Base-by-base conservation (phyloP, 1,139 yeast genomes). In the Pichia norvegensis region DNA sequence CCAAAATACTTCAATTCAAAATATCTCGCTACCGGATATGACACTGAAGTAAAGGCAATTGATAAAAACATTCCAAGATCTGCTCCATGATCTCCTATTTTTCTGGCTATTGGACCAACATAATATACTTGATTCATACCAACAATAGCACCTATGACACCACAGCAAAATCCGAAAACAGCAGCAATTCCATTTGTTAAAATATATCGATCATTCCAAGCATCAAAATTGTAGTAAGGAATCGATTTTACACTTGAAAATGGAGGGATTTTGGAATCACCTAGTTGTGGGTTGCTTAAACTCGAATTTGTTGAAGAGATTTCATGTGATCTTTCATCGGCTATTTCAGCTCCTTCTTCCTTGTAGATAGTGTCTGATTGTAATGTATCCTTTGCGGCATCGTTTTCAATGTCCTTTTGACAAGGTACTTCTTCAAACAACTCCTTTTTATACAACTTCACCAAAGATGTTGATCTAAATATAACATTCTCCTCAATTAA, bases 81-180 rank as follows among this genome's bases (percentile, higher is more conserved):
- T 53, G 92, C 97, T 55, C 92, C 92, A 55, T 57, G 67, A 2
- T 67, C 73, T 44, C 94, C 95, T 55, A 85, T 76, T 46, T 64
- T 53, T 41, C 60, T 63, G 31, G 83, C 94, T 51, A 87, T 61
- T 42, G 79, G 81, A 46, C 97, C 96, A 19, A 63, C 63, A 69
- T 79, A 90, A 82, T 94, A 90, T 8, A 73, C 76, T 70, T 88
- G 96, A 60, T 74, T 70, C 95, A 90, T 87, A 50, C 97, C 97
- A 36, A 85, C 56, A 17, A 81, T 92, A 29, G 83, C 87, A 57
- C 96, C 97, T 29, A 82, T 88, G 42, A 79, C 82, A 61, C 97
- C 97, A 57, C 81, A 78, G 60, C 82, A 72, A 69, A 88, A 84
- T 4, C 83, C 95, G 57, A 82, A 68, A 11, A 77, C 62, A 43